Conservation (phyloP, 257 asterid species). For the Leptodermis oblonga region DNA sequence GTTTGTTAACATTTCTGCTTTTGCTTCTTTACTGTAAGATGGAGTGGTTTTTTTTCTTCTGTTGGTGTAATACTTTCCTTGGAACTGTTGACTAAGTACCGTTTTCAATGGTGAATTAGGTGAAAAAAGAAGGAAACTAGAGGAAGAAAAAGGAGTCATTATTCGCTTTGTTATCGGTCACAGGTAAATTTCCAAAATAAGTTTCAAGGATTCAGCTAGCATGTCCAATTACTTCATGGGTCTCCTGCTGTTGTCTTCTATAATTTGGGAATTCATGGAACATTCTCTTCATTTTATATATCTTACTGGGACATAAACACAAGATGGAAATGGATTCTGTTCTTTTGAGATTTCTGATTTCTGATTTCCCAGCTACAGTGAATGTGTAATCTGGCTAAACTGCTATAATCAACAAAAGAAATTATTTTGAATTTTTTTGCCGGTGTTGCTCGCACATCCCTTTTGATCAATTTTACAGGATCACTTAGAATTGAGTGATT, state of each 20-base stretch:
- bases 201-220: background rate
- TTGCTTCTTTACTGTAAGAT: background rate
- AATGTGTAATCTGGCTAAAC: background rate
- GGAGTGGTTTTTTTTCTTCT: background rate
- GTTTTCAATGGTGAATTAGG: conserved; percentile 36
- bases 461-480: background rate
- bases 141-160: conserved; percentile 71
- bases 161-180: conserved; percentile 88
- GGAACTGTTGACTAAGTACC: conserved; percentile 6
- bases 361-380: background rate
- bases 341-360: background rate
- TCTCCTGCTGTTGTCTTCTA: background rate
- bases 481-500: background rate
- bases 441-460: background rate
- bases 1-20: conserved; percentile 24
- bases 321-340: background rate
- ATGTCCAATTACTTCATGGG: background rate
- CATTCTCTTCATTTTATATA: background rate
- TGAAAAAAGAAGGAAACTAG: conserved; percentile 56
- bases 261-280: background rate
- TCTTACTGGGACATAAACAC: background rate
- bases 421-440: background rate
- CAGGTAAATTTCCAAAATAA: conserved; percentile 35
- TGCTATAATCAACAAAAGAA: background rate
- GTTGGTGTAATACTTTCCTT: conserved; percentile 2